Evolutionary conservation across 2,329 filamentous ascomycete species (phyloP).

Genomic region (Colletotrichum karsti): DNA sequence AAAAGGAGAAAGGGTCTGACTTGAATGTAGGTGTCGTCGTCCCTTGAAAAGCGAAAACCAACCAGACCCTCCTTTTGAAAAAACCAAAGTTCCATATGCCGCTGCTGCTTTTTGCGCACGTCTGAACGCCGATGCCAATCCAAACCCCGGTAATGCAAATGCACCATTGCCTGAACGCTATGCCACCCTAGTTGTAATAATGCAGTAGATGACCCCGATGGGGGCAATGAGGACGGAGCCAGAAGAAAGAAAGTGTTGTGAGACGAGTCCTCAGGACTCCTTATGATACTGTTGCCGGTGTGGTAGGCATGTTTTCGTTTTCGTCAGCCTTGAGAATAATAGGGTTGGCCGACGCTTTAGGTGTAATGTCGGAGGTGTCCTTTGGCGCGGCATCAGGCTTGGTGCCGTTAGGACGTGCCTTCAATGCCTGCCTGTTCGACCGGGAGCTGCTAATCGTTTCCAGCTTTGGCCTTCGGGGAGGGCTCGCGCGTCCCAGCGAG

Average conservation of each 20-base stretch:
- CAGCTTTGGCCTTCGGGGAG: conserved; percentile 52
- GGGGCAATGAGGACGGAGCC: not conserved
- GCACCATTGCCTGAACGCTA: conserved; percentile 23
- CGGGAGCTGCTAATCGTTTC: conserved; percentile 56
- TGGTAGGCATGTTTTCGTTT: conserved; percentile 22
- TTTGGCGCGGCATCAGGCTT: not conserved
- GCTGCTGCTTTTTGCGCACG: conserved; percentile 18
- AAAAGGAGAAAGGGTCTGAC: not conserved
- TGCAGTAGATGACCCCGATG: conserved; percentile 11
- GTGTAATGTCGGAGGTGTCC: conserved; percentile 22
- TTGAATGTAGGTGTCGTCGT: conserved; percentile 8
- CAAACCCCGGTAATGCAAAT: conserved; percentile 17
- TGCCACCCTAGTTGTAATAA: conserved; percentile 15
- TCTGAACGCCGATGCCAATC: conserved; percentile 19
- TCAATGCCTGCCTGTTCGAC: conserved; percentile 37
- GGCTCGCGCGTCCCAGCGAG: conserved; percentile 37
- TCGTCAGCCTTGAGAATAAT: conserved; percentile 4
- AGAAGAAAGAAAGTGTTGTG: not conserved
- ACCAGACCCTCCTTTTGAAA: conserved; percentile 1
- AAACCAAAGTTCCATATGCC: conserved; percentile 15
- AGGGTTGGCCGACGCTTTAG: conserved; percentile 25
- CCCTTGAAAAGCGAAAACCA: not conserved
- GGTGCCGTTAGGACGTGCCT: conserved; percentile 31
- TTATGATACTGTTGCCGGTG: conserved; percentile 2
- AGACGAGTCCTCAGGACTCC: not conserved